phyloP scores from a whole-genome alignment of 306 rosid genomes.

The Pterocarpus santalinus region DNA sequence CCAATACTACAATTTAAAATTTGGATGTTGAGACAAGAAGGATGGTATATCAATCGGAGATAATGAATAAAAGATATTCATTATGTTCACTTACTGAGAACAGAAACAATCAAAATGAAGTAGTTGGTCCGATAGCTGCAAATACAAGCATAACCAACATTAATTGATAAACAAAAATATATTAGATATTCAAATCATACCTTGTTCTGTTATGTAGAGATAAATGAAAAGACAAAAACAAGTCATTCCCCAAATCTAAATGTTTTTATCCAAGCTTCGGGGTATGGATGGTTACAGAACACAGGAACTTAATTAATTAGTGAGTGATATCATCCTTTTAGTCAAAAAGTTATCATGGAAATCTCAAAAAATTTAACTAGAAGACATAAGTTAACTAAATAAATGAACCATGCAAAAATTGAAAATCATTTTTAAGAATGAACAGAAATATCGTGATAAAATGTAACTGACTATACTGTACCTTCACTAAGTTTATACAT shows the following conservation, averaged over 20 bases:
- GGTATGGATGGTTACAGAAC: neutral
- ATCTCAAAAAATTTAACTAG: neutral
- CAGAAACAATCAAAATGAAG: conserved; percentile 67
- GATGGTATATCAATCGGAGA: neutral
- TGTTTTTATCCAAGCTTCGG: neutral
- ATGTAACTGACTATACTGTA: neutral
- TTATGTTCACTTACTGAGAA: conserved; percentile 68
- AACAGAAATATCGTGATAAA: neutral
- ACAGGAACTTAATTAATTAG: neutral
- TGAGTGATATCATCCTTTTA: neutral
- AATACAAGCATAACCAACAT: conserved; percentile 13
- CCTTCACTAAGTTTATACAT: conserved; percentile 1
- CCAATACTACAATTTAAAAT: conserved; percentile 65
- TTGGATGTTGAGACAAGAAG: neutral
- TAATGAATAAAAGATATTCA: neutral
- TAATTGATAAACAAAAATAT: neutral
- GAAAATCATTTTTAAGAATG: neutral
- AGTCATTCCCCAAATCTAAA: neutral
- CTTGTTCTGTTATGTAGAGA: neutral
- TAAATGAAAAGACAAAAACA: neutral
- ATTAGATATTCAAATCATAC: neutral
- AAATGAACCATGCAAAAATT: neutral
- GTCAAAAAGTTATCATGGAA: neutral
- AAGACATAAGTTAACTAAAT: neutral
- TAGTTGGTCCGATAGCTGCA: conserved; percentile 87